Base-by-base conservation (phyloP, 306 rosid species). In the Pyrus bretschneideri region DNA sequence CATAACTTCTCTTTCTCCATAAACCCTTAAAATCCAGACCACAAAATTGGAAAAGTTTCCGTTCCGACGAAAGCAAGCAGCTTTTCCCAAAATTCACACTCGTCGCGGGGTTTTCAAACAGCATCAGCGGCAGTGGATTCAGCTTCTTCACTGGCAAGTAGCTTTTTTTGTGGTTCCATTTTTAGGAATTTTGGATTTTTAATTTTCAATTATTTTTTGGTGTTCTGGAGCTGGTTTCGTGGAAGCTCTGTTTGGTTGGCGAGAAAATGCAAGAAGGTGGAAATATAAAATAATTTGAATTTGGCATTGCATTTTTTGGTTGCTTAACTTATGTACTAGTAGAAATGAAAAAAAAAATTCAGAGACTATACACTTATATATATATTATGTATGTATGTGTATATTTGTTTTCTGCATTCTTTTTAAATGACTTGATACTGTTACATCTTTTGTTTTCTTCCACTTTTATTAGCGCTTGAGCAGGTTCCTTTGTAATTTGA, bases 11-110 rank as follows among this genome's bases (percentile, higher is more conserved):
- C 58, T 31, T 61, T 51, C 80, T 42, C 46, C 63, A 38, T 42
- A 76, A 76, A 81, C 84, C 81, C 83, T 79, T 76, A 79, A 51
- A 33, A 15, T 4, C 60, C 72, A 77, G 67, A 70, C 44, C 74
- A 69, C 65, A 15, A 61, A 54, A 55, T 64, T 59, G 15, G 40
- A 61, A 62, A 60, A 70, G 70, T 46, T 54, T 70, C 45, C 57
- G n/a, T 6, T 11, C 49, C 8, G 35, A 23, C 73, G 55, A 46
- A 44, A 46, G 22, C 45, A 21, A 61, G 31, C 61, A 27, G 69
- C 17, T 51, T 62, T n/a, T 27, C 3, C 42, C 35, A 2, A 58
- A 67, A 68, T 72, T 63, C 64, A 80, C 25, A 33, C 51, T 42
- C 18, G 0, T 42, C 65, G 69, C 18, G 77, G 62, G 74, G 72